Conservation (phyloP, 2,329 filamentous ascomycete genomes). For the Ascocoryne sarcoides region DNA sequence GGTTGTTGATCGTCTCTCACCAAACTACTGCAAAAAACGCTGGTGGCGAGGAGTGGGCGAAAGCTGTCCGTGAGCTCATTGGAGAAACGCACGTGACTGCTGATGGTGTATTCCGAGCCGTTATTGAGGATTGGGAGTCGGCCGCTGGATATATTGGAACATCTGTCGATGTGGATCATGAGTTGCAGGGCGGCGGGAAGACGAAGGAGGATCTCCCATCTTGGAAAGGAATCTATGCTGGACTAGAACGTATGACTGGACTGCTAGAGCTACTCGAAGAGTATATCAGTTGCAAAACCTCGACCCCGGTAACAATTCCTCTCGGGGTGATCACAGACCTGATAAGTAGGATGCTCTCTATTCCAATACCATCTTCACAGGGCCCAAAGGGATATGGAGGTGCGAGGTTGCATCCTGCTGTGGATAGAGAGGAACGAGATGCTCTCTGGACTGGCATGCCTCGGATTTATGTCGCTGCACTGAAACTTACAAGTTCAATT, state of each 20-base stretch:
- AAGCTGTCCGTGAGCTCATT: slow-evolving; percentile 52
- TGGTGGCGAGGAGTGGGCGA: slow-evolving; percentile 69
- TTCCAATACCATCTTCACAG: slow-evolving; percentile 38
- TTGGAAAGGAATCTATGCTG: slow-evolving; percentile 70
- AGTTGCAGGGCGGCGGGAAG: slow-evolving; percentile 39
- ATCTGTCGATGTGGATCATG: slow-evolving; percentile 36
- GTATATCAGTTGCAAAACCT: slow-evolving; percentile 56
- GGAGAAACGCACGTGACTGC: slow-evolving; percentile 60
- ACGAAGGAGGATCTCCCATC: slow-evolving; percentile 45
- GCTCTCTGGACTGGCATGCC: slow-evolving; percentile 67
- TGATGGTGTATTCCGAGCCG: slow-evolving; percentile 68
- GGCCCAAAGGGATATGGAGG: slow-evolving; percentile 7
- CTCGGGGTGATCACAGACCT: slow-evolving; percentile 61
- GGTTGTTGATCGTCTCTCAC: slow-evolving; percentile 62
- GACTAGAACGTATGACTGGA: slow-evolving; percentile 58
- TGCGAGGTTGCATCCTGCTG: slow-evolving; percentile 56
- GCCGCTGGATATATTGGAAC: slow-evolving; percentile 41
- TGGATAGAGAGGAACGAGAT: slow-evolving; percentile 74
- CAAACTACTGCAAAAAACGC: slow-evolving; percentile 75
- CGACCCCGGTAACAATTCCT: slow-evolving; percentile 56
- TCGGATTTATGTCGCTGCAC: slow-evolving; percentile 61
- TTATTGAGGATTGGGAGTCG: slow-evolving; percentile 76
- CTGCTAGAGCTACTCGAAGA: slow-evolving; percentile 57
- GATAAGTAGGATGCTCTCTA: slow-evolving; percentile 58
- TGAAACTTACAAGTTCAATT: slow-evolving; percentile 52